phyloP scores from a whole-genome alignment of 441 rosid species.

The Erodium texanum region DNA sequence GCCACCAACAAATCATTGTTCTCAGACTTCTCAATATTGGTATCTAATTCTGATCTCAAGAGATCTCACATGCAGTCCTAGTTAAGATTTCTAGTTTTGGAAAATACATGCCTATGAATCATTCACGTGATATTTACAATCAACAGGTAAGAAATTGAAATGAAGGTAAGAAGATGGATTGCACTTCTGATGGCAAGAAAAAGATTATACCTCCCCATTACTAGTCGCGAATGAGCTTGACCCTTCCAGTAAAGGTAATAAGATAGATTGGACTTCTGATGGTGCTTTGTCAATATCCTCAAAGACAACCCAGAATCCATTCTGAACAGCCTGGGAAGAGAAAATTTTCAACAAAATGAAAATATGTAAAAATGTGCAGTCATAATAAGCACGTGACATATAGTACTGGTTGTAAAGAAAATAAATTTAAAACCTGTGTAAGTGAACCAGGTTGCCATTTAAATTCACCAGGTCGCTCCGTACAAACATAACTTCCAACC shows the following conservation, averaged over 20 bases:
- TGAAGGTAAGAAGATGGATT: constrained; percentile 49
- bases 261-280: constrained; percentile 70
- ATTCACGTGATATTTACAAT: neutral
- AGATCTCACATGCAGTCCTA: neutral
- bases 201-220: constrained; percentile 89
- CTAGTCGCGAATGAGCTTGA: constrained; percentile 54
- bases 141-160: neutral
- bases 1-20: neutral
- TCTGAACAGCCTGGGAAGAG: constrained; percentile 55
- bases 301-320: constrained; percentile 88
- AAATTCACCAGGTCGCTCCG: constrained; percentile 96
- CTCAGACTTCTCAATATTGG: neutral
- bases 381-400: constrained; percentile 11
- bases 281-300: constrained; percentile 97
- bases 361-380: constrained; percentile 1
- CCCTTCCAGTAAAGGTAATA: constrained; percentile 84
- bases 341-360: constrained; percentile 11
- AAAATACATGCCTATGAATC: neutral
- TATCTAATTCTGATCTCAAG: neutral
- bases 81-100: neutral
- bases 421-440: constrained; percentile 53
- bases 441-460: constrained; percentile 98
- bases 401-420: constrained; percentile 4
- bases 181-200: constrained; percentile 82
- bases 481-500: constrained; percentile 84